Conservation (phyloP, 2,329 filamentous ascomycete genomes). For the Phymatotrichopsis omnivora region DNA sequence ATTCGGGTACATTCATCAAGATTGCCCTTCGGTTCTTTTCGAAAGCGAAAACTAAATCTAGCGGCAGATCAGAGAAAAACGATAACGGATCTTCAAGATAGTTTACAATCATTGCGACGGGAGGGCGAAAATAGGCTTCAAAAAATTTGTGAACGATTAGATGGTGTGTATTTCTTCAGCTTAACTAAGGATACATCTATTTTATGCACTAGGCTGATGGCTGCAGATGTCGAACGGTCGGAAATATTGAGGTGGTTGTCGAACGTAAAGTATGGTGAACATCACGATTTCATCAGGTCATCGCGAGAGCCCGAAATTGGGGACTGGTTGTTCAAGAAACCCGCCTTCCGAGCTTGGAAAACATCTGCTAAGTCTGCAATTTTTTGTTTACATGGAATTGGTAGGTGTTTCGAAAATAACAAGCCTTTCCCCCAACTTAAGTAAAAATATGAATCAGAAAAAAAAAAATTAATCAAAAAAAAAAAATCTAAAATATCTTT, state of each 20-base stretch:
- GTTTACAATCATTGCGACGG: neutral
- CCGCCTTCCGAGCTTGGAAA: constrained; percentile 5
- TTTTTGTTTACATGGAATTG: constrained; percentile 27
- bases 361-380: constrained; percentile 8
- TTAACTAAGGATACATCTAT: no score
- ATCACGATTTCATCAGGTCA: constrained; percentile 3
- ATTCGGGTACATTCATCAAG: no score
- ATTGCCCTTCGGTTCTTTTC: no score
- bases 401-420: no score
- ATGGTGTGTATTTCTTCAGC: no score
- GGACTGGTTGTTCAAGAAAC: constrained; percentile 4
- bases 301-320: constrained; percentile 7
- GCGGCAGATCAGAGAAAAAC: no score
- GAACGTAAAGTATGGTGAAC: neutral
- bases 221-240: neutral
- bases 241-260: constrained; percentile 14
- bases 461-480: no score
- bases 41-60: neutral
- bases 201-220: no score
- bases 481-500: constrained; percentile 31
- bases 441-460: no score
- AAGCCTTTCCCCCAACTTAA: constrained; percentile 28
- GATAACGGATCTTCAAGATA: neutral
- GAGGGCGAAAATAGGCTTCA: no score
- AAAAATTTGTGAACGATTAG: no score